These are phyloP conservation scores for Solanum pennellii DNA, from an alignment of 257 asterid species.

Conservation along the genomic window DNA sequence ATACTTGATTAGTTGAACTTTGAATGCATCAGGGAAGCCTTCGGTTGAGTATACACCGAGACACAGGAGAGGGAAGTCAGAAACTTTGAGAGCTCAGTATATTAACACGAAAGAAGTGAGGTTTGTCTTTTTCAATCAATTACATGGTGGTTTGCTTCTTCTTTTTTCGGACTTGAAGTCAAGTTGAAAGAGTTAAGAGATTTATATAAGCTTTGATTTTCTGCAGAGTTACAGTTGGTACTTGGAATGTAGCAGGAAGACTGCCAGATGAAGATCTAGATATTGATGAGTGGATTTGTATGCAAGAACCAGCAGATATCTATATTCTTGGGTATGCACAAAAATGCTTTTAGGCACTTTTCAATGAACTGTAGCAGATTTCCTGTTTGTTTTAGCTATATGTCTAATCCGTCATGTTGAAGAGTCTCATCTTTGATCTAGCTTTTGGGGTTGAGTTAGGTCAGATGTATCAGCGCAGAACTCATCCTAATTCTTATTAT, in stretches of 20 bases:
- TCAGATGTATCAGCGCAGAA: neutral
- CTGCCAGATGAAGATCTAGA: constrained; percentile 58
- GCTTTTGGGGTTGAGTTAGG: neutral
- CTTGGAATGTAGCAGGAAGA: constrained; percentile 94
- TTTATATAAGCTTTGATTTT: neutral
- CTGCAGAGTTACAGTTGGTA: constrained; percentile 65
- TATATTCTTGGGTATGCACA: constrained; percentile 67
- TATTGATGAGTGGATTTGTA: constrained; percentile 78
- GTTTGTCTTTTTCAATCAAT: constrained; percentile 40
- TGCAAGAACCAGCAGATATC: constrained; percentile 78
- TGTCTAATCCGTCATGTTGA: neutral
- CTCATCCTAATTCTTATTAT: neutral
- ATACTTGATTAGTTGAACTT: neutral
- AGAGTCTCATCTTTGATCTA: neutral
- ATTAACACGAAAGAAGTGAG: constrained; percentile 85
- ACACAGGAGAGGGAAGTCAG: constrained; percentile 91
- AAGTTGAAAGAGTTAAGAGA: neutral
- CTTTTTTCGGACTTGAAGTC: neutral
- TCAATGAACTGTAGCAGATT: neutral
- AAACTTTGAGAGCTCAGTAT: constrained; percentile 70
- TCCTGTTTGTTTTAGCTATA: neutral
- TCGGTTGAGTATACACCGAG: constrained; percentile 15
- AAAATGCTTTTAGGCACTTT: neutral
- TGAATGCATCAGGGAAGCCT: constrained; percentile 27
- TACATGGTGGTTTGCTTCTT: neutral